These are phyloP conservation scores for Auricularia sp. DNA, from an alignment of 768 basidiomycete genomes.

Conservation along the genomic window DNA sequence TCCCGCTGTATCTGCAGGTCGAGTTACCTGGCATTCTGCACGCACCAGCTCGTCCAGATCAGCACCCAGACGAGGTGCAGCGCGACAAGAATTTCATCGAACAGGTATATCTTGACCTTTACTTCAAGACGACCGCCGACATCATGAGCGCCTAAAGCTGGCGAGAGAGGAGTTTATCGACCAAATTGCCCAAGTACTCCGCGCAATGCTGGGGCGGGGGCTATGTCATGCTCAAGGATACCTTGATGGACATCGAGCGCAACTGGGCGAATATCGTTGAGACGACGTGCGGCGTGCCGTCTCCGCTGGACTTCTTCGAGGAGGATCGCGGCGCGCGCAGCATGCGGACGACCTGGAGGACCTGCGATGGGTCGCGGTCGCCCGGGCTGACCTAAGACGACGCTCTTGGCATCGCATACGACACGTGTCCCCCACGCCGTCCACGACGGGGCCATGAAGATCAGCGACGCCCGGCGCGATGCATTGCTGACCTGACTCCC, in stretches of 20 bases:
- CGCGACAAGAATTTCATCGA: not conserved
- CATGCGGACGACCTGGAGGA: no score
- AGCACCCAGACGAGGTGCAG: not conserved
- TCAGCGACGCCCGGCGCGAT: no score
- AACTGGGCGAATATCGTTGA: not conserved
- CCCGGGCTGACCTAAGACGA: no score
- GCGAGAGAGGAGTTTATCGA: no score
- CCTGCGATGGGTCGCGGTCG: no score
- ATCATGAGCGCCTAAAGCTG: not conserved
- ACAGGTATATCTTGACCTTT: not conserved
- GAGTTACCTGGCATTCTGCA: not conserved
- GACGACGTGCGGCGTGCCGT: not conserved
- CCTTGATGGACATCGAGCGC: not conserved
- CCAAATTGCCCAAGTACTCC: not conserved
- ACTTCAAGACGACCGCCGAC: not conserved
- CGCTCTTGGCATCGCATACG: no score
- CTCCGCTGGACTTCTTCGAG: not conserved
- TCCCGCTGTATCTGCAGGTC: not conserved
- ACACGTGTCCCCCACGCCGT: no score
- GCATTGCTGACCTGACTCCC: no score
- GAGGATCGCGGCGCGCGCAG: not conserved
- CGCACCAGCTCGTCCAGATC: not conserved
- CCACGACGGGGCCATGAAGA: no score
- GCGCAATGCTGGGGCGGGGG: not conserved
- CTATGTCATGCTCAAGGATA: not conserved